phyloP scores from a whole-genome alignment of 2,329 filamentous ascomycete genomes.

The Chrysoporthe deuterocubensis region DNA sequence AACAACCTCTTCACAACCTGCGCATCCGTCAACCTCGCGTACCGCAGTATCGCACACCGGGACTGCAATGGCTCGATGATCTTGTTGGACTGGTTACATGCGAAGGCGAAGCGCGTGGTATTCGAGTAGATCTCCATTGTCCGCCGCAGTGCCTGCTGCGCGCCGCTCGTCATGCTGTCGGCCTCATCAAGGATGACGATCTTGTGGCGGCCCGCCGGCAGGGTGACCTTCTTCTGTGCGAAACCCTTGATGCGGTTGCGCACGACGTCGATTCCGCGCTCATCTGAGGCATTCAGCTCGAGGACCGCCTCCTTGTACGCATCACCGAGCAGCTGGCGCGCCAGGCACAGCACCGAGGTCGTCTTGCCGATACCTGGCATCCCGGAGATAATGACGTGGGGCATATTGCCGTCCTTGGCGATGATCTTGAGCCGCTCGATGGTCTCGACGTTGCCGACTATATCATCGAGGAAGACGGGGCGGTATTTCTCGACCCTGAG shows the following conservation, averaged over 20 bases:
- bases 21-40: constrained; percentile 86
- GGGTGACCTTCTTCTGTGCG: constrained; percentile 97
- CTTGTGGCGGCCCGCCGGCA: constrained; percentile 90
- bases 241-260: constrained; percentile 98
- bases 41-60: constrained; percentile 92
- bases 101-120: constrained; percentile 95
- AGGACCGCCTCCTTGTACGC: constrained; percentile 97
- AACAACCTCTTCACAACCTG: constrained; percentile 89
- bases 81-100: constrained; percentile 98
- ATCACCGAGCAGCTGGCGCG: constrained; percentile 87
- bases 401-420: constrained; percentile 98
- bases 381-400: constrained; percentile 98
- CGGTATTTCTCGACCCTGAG: constrained; percentile 97
- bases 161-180: constrained; percentile 96
- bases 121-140: constrained; percentile 99
- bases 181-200: constrained; percentile 97
- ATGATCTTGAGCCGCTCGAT: constrained; percentile 98
- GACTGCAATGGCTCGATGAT: constrained; percentile 99
- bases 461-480: constrained; percentile 91
- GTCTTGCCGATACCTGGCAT: constrained; percentile 99
- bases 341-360: constrained; percentile 90
- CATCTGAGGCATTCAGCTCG: constrained; percentile 94
- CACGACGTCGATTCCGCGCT: constrained; percentile 95
- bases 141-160: constrained; percentile 89
- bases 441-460: constrained; percentile 97